Base-by-base conservation (phyloP, 768 basidiomycete species). In the Podaxis sp. region DNA sequence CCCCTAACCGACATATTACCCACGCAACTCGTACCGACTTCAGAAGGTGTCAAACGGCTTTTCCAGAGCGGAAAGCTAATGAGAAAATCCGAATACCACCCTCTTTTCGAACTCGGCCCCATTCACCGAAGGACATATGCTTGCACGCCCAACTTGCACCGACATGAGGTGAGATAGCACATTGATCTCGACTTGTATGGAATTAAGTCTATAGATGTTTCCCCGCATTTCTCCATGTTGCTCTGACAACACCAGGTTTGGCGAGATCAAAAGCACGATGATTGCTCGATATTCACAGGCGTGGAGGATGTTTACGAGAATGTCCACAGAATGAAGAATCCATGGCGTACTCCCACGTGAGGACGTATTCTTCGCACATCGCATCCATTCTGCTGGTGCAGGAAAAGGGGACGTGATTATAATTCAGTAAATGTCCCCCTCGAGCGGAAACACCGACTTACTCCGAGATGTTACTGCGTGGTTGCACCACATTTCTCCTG, bases 221-320 rank as follows among this genome's bases (percentile, higher is more conserved):
- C 37, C 47, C 37, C 58, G 24, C 12, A 3, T 38, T 58, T 52
- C 49, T 37, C 58, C 58, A 59, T 51, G 47, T 50, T 50, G 47
- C 29, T 59, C 36, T 50, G 57, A 59, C 49, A 40, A 59, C 33
- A 9, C 38, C 37, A 51, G 33, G 43, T 58, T 50, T 58, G 29
- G 57, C 47, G 57, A 58, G 57, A 58, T 51, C n/a, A 51, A 53
- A 17, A 5, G 13, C 8, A n/a, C n/a, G 51, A 52, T 52, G 51
- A 33, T 33, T 40, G 19, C 9, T 55, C 22, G 38, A 24, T 29
- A 55, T 17, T 40, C 19, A 19, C 43, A 40, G 19, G 54, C 54
- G 54, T 55, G 54, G 54, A 38, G 36, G 36, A 11, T 12, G 5
- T 19, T 40, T 19, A 38, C 54, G 38, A n/a, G 9, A 46, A 46